Evolutionary conservation across 495 filamentous ascomycete genomes (phyloP).

Genomic region (Cercophora samala): DNA sequence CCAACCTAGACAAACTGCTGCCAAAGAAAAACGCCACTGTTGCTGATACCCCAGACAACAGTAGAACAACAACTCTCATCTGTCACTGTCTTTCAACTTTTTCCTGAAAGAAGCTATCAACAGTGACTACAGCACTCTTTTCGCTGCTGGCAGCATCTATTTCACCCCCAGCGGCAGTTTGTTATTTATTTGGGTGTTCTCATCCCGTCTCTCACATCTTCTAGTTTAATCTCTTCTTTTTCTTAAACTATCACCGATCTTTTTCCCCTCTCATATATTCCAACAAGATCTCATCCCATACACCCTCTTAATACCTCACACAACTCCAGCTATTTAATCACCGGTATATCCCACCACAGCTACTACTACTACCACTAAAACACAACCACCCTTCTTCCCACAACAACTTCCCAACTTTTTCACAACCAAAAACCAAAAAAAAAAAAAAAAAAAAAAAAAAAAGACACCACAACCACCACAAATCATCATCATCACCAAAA

Average conservation of each 20-base stretch:
- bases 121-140: conserved; percentile 3
- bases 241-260: not conserved
- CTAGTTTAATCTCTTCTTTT: not conserved
- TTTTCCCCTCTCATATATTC: not conserved
- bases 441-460: too few species aligned
- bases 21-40: not conserved
- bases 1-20: conserved; percentile 1
- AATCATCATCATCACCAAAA: not conserved
- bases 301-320: not conserved
- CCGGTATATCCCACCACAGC: not conserved
- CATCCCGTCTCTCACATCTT: not conserved
- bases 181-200: not conserved
- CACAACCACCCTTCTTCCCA: too few species aligned
- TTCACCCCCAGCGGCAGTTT: not conserved
- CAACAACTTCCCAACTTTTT: too few species aligned
- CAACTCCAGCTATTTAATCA: not conserved
- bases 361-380: not conserved
- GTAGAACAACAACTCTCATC: not conserved
- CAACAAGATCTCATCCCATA: not conserved
- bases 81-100: not conserved
- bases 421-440: too few species aligned
- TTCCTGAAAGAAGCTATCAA: not conserved
- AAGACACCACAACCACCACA: not conserved
- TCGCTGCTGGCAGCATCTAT: conserved; percentile 22
- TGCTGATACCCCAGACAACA: not conserved